Conservation (phyloP, 2,329 filamentous ascomycete species). For the Penicillium occitanis region DNA sequence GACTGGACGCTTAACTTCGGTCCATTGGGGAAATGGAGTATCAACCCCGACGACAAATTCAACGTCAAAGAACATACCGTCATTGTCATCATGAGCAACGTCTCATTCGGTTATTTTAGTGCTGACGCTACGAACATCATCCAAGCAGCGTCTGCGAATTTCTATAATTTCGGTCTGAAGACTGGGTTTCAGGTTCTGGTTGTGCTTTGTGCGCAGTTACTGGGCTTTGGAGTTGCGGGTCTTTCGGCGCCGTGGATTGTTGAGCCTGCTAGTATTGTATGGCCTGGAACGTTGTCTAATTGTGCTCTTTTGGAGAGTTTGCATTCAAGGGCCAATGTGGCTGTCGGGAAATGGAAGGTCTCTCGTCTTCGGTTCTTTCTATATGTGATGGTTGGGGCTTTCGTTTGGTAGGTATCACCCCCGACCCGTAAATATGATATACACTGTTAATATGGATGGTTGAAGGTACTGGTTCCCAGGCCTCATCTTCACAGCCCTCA, state of each 20-base stretch:
- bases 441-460: background rate
- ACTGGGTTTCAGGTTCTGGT: slow-evolving; percentile 42
- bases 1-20: slow-evolving; percentile 31
- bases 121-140: slow-evolving; percentile 51
- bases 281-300: slow-evolving; percentile 42
- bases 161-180: slow-evolving; percentile 45
- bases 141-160: slow-evolving; percentile 39
- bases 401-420: slow-evolving; percentile 25
- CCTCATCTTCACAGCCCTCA: slow-evolving; percentile 51
- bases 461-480: slow-evolving; percentile 55
- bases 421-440: too few relatives aligned
- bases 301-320: slow-evolving; percentile 41
- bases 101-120: slow-evolving; percentile 49
- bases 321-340: slow-evolving; percentile 39
- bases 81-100: slow-evolving; percentile 51
- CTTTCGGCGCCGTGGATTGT: slow-evolving; percentile 40
- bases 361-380: slow-evolving; percentile 42
- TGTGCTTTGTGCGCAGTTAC: slow-evolving; percentile 41
- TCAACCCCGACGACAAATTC: slow-evolving; percentile 48
- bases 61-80: slow-evolving; percentile 51
- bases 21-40: slow-evolving; percentile 22
- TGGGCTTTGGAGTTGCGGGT: slow-evolving; percentile 44
- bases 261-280: slow-evolving; percentile 41
- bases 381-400: slow-evolving; percentile 32
- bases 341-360: slow-evolving; percentile 42